These are phyloP conservation scores for Phytophthora aleatoria DNA, from an alignment of 352 stramenopile species.

Conservation along the genomic window DNA sequence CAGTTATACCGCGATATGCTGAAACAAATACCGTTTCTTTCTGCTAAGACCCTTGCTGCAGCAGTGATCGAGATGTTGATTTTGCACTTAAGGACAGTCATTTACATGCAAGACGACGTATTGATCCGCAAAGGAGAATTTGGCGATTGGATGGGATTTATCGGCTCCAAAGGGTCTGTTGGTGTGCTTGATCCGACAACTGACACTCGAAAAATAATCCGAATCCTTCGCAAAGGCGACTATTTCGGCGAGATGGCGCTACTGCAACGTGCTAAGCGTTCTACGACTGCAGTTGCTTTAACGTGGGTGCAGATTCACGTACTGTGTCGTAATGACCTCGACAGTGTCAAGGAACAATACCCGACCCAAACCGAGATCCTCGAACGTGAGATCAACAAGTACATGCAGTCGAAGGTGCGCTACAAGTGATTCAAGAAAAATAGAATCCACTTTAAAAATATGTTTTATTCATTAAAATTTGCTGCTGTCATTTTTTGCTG, in stretches of 20 bases:
- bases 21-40: constrained; percentile 81
- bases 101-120: constrained; percentile 85
- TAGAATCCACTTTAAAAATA: background rate
- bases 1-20: constrained; percentile 81
- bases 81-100: constrained; percentile 67
- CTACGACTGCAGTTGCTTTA: constrained; percentile 66
- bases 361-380: constrained; percentile 57
- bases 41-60: constrained; percentile 59
- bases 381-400: constrained; percentile 79
- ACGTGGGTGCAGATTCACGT: constrained; percentile 83
- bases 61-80: constrained; percentile 84
- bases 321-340: constrained; percentile 58
- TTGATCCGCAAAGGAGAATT: constrained; percentile 82
- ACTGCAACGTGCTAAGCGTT: constrained; percentile 65
- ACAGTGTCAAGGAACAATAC: constrained; percentile 71
- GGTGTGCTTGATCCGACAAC: constrained; percentile 67
- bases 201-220: constrained; percentile 51
- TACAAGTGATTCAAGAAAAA: constrained; percentile 38
- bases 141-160: constrained; percentile 86
- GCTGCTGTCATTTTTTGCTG: no score
- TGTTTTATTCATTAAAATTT: no score
- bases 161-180: constrained; percentile 70
- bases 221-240: constrained; percentile 70
- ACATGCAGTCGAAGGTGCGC: constrained; percentile 59
- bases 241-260: constrained; percentile 84